These are phyloP conservation scores for Aspergillus brunneoviolaceus DNA, from an alignment of 2,329 filamentous ascomycete genomes.

Conservation along the genomic window DNA sequence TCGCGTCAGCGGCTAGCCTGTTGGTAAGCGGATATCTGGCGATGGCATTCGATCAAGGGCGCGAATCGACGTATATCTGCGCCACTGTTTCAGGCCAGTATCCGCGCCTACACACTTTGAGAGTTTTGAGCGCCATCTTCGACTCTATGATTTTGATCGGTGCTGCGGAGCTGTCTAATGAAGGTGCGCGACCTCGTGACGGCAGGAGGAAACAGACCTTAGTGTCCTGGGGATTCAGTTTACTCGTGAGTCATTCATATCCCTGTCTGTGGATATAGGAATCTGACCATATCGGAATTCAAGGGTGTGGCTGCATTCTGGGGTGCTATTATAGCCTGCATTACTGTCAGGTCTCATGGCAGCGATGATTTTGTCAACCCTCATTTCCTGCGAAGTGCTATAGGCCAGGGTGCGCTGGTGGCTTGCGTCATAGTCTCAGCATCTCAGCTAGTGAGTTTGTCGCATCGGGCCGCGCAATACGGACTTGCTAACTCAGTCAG, in stretches of 20 bases:
- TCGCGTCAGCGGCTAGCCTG: constrained; percentile 41
- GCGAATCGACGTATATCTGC: constrained; percentile 52
- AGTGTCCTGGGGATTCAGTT: constrained; percentile 29
- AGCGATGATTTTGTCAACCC: constrained; percentile 40
- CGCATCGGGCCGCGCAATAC: neutral
- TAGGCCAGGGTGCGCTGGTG: constrained; percentile 37
- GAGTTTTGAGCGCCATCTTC: constrained; percentile 38
- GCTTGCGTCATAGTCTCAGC: constrained; percentile 36
- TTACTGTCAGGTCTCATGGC: constrained; percentile 37
- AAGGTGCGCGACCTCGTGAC: constrained; percentile 21
- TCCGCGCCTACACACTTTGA: constrained; percentile 37
- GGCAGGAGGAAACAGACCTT: constrained; percentile 26
- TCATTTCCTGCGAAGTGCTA: constrained; percentile 40
- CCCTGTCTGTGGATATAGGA: constrained; percentile 1
- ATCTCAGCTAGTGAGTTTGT: constrained; percentile 40
- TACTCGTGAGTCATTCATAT: constrained; percentile 28
- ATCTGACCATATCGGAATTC: neutral
- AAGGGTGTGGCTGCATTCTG: constrained; percentile 41
- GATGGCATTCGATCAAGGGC: constrained; percentile 35
- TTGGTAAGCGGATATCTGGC: constrained; percentile 40
- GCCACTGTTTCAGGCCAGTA: constrained; percentile 38
- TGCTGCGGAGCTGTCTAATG: constrained; percentile 29
- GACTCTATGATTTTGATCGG: constrained; percentile 45
- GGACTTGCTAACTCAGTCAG: constrained; percentile 30
- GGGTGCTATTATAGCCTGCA: constrained; percentile 33